A percentile compares a stretch with the other conserved stretches of the same genome.
Conservation (phyloP, 2,329 filamentous ascomycete species). For the Aaosphaeria arxii region DNA sequence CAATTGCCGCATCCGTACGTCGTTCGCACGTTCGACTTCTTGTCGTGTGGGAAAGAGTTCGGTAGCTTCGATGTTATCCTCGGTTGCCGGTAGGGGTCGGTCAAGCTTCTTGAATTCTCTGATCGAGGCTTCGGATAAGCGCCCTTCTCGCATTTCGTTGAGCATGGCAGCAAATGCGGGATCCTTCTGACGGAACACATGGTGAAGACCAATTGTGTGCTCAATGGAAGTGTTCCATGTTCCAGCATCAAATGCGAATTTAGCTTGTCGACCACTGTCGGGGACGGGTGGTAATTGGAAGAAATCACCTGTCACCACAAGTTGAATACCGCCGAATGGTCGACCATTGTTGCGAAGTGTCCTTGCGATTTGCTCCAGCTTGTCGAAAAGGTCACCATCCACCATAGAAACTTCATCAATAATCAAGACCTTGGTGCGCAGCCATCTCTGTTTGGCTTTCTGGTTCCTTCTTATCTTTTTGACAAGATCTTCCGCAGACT, state of each 20-base stretch:
- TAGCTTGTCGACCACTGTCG: conserved; percentile 68
- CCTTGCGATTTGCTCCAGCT: conserved; percentile 83
- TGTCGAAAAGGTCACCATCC: conserved; percentile 94
- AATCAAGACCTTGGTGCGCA: conserved; percentile 80
- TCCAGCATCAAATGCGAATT: conserved; percentile 88
- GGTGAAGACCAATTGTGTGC: conserved; percentile 90
- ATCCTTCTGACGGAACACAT: conserved; percentile 95
- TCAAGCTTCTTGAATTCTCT: conserved; percentile 71
- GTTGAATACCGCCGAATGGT: conserved; percentile 92
- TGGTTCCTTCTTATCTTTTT: conserved; percentile 87
- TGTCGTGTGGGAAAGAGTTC: conserved; percentile 89
- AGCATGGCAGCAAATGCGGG: conserved; percentile 88
- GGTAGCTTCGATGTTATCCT: conserved; percentile 77
- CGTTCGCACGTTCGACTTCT: conserved; percentile 88
- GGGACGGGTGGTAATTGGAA: conserved; percentile 96
- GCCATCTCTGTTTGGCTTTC: conserved; percentile 86
- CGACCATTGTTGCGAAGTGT: conserved; percentile 84
- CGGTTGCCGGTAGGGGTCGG: conserved; percentile 60
- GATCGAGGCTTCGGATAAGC: conserved; percentile 73
- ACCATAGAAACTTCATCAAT: conserved; percentile 99
- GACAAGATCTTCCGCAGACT: conserved; percentile 73
- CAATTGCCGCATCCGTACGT: conserved; percentile 67
- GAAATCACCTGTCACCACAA: conserved; percentile 95
- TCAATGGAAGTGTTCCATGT: conserved; percentile 93
- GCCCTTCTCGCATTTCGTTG: conserved; percentile 94